These are phyloP conservation scores for Bipolaris zeicola DNA, from an alignment of 2,329 filamentous ascomycete genomes.

Conservation along the genomic window DNA sequence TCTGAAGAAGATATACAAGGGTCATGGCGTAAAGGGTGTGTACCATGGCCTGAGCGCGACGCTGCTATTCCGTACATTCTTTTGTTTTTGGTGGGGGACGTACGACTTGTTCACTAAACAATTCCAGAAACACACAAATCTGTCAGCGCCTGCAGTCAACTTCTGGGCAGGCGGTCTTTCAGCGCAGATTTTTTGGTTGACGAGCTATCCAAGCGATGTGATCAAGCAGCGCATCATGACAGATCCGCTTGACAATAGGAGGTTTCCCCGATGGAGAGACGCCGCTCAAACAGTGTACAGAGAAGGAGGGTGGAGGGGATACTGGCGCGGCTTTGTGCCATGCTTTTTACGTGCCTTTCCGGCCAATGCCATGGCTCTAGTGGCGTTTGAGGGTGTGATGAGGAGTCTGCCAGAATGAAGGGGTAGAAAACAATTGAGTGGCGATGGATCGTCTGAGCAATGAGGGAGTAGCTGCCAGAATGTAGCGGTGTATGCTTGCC, in stretches of 20 bases:
- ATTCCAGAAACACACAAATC: slow-evolving; percentile 68
- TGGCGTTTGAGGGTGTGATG: slow-evolving; percentile 94
- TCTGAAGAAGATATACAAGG: slow-evolving; percentile 61
- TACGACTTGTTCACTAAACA: slow-evolving; percentile 82
- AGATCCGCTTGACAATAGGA: slow-evolving; percentile 73
- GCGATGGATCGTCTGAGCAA: background rate
- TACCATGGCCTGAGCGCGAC: slow-evolving; percentile 88
- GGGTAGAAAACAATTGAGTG: background rate
- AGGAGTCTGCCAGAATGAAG: slow-evolving; percentile 53
- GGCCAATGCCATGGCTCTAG: slow-evolving; percentile 90
- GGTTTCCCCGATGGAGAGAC: slow-evolving; percentile 77
- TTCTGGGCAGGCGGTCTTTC: slow-evolving; percentile 96
- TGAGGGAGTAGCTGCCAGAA: background rate
- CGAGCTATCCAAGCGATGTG: slow-evolving; percentile 88
- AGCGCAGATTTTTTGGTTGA: slow-evolving; percentile 94
- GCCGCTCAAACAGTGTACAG: slow-evolving; percentile 77
- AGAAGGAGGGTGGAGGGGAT: slow-evolving; percentile 78
- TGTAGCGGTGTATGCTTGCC: slow-evolving; percentile 1
- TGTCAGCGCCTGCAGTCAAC: slow-evolving; percentile 82
- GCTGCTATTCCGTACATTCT: slow-evolving; percentile 86
- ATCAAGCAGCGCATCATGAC: slow-evolving; percentile 98
- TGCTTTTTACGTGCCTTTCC: slow-evolving; percentile 95
- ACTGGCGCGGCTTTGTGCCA: slow-evolving; percentile 90
- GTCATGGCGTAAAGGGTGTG: slow-evolving; percentile 77
- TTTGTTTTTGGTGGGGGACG: slow-evolving; percentile 98